Percentiles rank a stretch among this genome's conserved stretches.
These are phyloP conservation scores for Capsicum chinense DNA, from an alignment of 257 asterid species.

Conservation along the genomic window DNA sequence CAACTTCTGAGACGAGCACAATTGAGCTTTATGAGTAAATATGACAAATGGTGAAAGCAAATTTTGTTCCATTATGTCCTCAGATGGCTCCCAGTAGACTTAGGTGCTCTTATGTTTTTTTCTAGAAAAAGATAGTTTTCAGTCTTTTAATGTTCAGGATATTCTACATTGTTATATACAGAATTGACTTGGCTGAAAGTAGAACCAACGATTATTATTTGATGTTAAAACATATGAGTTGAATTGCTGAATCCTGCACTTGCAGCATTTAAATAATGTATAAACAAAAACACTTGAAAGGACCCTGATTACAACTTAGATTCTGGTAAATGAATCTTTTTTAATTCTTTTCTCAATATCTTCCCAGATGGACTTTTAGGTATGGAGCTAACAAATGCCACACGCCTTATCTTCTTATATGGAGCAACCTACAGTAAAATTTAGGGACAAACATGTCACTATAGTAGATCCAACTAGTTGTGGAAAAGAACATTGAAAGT, in stretches of 20 bases:
- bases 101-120: background rate
- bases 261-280: background rate
- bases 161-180: no score
- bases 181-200: background rate
- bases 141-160: background rate
- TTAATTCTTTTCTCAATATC: slow-evolving; percentile 55
- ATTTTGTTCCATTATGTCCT: background rate
- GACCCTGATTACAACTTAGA: slow-evolving; percentile 41
- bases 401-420: slow-evolving; percentile 59
- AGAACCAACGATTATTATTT: background rate
- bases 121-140: background rate
- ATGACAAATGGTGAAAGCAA: background rate
- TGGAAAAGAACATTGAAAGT: background rate
- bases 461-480: background rate
- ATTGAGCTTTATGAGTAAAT: background rate
- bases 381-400: slow-evolving; percentile 49
- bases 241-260: background rate
- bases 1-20: slow-evolving; percentile 53
- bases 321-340: slow-evolving; percentile 35
- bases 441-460: background rate
- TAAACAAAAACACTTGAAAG: background rate
- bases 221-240: background rate
- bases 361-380: slow-evolving; percentile 61
- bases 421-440: slow-evolving; percentile 54
- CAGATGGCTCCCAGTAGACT: background rate